A percentile compares a stretch with the other conserved stretches of the same genome.
These are phyloP conservation scores for Trichoderma sp. DNA, from an alignment of 2,329 filamentous ascomycete species.

Conservation along the genomic window DNA sequence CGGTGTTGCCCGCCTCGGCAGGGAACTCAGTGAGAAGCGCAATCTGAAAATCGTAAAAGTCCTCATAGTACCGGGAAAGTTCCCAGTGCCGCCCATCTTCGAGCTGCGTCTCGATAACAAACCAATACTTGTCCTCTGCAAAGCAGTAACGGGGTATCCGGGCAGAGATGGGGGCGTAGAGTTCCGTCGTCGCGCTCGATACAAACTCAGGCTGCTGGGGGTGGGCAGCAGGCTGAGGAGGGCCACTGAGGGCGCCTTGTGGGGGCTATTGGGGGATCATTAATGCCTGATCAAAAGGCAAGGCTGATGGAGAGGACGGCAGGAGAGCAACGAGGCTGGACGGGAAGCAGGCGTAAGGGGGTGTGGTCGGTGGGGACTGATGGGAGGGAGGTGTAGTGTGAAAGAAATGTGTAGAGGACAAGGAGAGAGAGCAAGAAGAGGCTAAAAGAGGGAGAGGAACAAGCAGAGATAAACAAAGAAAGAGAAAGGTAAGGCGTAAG, in stretches of 20 bases:
- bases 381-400: neutral
- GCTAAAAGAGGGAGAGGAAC: neutral
- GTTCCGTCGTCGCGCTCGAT: conserved; percentile 48
- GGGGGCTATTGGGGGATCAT: neutral
- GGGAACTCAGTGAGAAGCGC: conserved; percentile 89
- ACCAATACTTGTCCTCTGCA: conserved; percentile 91
- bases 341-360: neutral
- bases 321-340: neutral
- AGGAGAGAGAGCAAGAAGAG: neutral
- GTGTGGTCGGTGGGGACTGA: neutral
- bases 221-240: conserved; percentile 37
- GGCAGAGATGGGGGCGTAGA: conserved; percentile 75
- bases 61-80: conserved; percentile 90
- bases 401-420: neutral
- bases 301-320: neutral
- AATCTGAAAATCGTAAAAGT: conserved; percentile 99
- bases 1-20: conserved; percentile 84
- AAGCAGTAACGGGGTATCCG: conserved; percentile 92
- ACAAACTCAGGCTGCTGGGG: conserved; percentile 37
- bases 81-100: conserved; percentile 93
- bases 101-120: conserved; percentile 87
- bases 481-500: neutral
- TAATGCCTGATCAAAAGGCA: conserved; percentile 6
- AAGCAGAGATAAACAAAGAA: neutral
- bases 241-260: neutral